Base-by-base conservation (phyloP, 352 stramenopile genomes). In the Pythium periplocum region DNA sequence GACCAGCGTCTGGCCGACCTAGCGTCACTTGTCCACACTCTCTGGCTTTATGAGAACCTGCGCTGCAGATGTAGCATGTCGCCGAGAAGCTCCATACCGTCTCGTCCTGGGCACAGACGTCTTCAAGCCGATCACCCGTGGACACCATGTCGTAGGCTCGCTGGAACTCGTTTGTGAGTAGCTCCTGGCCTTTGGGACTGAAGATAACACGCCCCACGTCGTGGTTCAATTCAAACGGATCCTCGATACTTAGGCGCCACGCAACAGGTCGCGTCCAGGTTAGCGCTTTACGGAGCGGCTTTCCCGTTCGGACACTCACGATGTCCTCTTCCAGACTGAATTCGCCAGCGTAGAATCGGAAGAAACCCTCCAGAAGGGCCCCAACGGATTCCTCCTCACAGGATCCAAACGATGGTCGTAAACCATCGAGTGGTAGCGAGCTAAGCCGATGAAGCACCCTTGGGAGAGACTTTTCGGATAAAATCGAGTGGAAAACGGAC, bases 241-340 rank as follows among this genome's bases (percentile, higher is more conserved):
- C 85, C 62, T 95, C 85, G 37, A 95, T 94, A 47, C 81, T 92
- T 44, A 95, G 56, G 11, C 85, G 80, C 83, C 85, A 93, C 4
- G 71, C 65, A 3, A 83, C 68, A 0, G 73, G 56, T 12, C 84
- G 75, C 35, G 69, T 84, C 78, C 82, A 91, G 43, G 83, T 92
- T 10, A 74, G 79, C 38, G 70, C 73, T 57, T 90, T 90, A 2
- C 77, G 74, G 48, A 92, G 59, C 6, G 73, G 36, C 2, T 63
- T 63, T 8, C 79, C 93, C 11, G 75, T 78, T 7, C 96, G 84
- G 10, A 99, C 75, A 53, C 87, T 98, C 45, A 99, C 90, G 4
- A 99, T 93, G 26, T 95, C 68, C 45, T 95, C 77, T 45, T 96
- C 91, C 63, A 94, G 88, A 71, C 99, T 96, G 61, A 99, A 98